phyloP scores from a whole-genome alignment of 139 green algal species.

The Chlamydomonas schloesseri region DNA sequence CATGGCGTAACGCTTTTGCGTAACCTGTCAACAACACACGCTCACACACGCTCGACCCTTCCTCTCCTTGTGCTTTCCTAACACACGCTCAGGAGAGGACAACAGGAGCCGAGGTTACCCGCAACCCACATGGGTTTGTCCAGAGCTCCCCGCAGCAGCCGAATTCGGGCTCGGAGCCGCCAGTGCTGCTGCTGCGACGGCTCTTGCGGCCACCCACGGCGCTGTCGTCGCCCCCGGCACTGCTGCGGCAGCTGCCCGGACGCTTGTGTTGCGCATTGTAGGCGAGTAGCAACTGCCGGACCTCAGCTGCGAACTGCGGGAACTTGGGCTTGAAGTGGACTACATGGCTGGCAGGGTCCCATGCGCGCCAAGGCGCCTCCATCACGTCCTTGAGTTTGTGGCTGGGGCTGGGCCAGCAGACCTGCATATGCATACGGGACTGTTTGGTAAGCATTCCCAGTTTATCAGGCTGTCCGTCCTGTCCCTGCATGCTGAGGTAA shows the following conservation, averaged over 20 bases:
- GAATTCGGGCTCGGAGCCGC: neutral
- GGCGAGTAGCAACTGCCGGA: neutral
- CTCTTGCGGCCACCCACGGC: neutral
- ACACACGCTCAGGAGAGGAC: no score
- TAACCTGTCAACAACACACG: no score
- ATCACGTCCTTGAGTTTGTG: neutral
- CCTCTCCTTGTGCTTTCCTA: no score
- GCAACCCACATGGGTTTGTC: neutral
- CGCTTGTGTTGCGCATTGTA: slow-evolving; percentile 10
- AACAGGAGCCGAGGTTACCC: no score
- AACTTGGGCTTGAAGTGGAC: neutral
- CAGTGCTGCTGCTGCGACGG: neutral
- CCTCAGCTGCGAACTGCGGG: neutral
- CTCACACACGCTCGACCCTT: no score
- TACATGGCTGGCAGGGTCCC: neutral
- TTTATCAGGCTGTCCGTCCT: no score
- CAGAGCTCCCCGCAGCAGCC: neutral
- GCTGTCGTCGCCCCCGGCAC: neutral
- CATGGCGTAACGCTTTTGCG: no score
- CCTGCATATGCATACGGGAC: neutral
- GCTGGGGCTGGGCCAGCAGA: neutral
- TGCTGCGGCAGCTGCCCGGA: neutral
- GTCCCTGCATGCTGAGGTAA: no score
- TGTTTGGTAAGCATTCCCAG: no score
- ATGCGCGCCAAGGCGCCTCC: neutral